Percentiles rank a stretch among this genome's conserved stretches.
Evolutionary conservation across 768 basidiomycete species (phyloP).

Genomic region (Leucocoprinus birnbaumii): DNA sequence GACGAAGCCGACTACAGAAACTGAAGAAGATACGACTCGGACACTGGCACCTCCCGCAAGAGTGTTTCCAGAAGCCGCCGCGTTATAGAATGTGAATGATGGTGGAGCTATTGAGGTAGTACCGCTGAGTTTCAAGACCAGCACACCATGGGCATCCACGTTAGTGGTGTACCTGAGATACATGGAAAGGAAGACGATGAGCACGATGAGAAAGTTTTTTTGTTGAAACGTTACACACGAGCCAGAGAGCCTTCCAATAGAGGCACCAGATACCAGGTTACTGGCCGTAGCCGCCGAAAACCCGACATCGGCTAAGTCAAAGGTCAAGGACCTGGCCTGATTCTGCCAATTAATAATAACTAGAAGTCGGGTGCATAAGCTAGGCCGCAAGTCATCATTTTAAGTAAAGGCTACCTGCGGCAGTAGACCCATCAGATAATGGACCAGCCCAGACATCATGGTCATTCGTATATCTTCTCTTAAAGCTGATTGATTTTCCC

Average conservation of each 20-base stretch:
- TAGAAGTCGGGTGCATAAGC: conserved; percentile 13
- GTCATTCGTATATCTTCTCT: conserved; percentile 46
- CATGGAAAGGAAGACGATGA: too few species aligned
- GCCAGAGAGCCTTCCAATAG: conserved; percentile 31
- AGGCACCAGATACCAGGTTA: conserved; percentile 36
- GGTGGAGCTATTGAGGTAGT: conserved; percentile 23
- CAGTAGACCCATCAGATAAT: conserved; percentile 44
- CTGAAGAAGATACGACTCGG: conserved; percentile 30
- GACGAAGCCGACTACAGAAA: conserved; percentile 38
- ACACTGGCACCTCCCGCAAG: conserved; percentile 35
- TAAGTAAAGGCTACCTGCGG: conserved; percentile 30
- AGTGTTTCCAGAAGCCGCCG: conserved; percentile 29
- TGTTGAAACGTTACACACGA: conserved; percentile 26
- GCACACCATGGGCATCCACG: conserved; percentile 29
- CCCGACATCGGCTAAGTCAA: conserved; percentile 40
- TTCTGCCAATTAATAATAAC: conserved; percentile 47
- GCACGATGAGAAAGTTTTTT: too few species aligned
- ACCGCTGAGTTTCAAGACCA: conserved; percentile 35
- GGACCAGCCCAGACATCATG: conserved; percentile 48
- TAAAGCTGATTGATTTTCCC: conserved; percentile 42
- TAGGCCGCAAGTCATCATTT: neutral
- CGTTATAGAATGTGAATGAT: conserved; percentile 31
- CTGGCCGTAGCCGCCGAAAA: conserved; percentile 36
- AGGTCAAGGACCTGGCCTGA: conserved; percentile 33
- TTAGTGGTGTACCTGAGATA: conserved; percentile 30